Percentiles rank a stretch among this genome's conserved stretches.
Evolutionary conservation across 2,329 filamentous ascomycete species (phyloP).

Genomic region (Ophiostoma quercus): DNA sequence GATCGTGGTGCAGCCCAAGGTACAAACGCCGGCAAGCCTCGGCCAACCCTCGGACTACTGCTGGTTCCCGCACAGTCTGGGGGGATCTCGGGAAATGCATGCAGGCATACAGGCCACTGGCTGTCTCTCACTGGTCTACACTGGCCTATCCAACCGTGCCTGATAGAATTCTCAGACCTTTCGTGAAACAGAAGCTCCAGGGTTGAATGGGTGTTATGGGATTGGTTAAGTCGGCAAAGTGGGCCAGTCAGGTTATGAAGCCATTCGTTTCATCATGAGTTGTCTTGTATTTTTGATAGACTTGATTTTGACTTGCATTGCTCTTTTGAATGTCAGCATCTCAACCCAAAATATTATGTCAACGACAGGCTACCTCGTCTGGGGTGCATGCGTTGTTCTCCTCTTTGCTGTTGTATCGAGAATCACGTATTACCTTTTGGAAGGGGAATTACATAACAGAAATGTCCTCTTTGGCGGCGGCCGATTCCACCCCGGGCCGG

Average conservation of each 20-base stretch:
- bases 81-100: neutral
- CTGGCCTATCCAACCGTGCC: neutral
- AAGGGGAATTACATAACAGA: neutral
- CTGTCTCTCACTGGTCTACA: no score
- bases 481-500: no score
- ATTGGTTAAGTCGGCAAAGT: neutral
- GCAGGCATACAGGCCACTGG: neutral
- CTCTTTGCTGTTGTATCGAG: neutral
- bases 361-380: neutral
- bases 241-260: neutral
- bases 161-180: neutral
- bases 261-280: neutral
- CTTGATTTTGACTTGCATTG: neutral
- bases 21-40: neutral
- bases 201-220: neutral
- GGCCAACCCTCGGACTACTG: neutral
- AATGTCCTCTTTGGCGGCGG: neutral
- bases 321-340: neutral
- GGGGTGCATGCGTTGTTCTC: neutral
- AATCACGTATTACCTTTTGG: neutral
- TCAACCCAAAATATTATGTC: neutral
- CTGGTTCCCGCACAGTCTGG: slow-evolving; percentile 1
- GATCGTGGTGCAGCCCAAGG: neutral
- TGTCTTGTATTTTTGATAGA: neutral
- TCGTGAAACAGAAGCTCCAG: neutral